Evolutionary conservation across 2,329 filamentous ascomycete species (phyloP).

Genomic region (Sporothrix globosa): DNA sequence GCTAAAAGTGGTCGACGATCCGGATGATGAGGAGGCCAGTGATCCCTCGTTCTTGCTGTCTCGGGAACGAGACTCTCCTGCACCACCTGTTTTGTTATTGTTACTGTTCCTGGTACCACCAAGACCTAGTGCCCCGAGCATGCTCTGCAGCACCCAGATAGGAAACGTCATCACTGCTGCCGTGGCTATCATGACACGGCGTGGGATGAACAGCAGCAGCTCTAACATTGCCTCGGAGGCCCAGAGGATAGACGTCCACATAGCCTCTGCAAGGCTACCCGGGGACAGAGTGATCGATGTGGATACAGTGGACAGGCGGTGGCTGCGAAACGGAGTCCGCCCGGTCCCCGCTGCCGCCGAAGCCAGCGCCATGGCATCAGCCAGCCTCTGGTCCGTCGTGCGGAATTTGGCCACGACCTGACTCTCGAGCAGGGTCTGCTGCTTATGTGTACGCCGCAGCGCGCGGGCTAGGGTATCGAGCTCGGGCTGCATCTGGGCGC

Average conservation of each 20-base stretch:
- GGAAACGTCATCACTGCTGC: slow-evolving; percentile 17
- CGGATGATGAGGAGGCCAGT: background rate
- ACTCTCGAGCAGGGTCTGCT: slow-evolving; percentile 71
- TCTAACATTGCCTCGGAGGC: background rate
- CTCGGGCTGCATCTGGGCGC: slow-evolving; percentile 72
- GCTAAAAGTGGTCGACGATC: background rate
- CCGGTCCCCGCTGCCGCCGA: slow-evolving; percentile 67
- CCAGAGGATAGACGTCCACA: slow-evolving; percentile 38
- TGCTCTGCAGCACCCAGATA: background rate
- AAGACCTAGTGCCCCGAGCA: background rate
- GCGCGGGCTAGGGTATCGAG: slow-evolving; percentile 87
- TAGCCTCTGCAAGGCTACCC: slow-evolving; percentile 42
- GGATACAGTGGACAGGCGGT: slow-evolving; percentile 41
- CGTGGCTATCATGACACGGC: slow-evolving; percentile 16
- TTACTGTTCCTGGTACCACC: background rate
- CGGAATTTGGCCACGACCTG: slow-evolving; percentile 77
- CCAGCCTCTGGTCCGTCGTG: slow-evolving; percentile 69
- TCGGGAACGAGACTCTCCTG: background rate
- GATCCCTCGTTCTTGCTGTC: background rate
- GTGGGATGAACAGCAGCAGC: slow-evolving; percentile 32
- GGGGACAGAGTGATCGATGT: slow-evolving; percentile 37
- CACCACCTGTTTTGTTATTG: background rate
- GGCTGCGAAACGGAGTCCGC: slow-evolving; percentile 41
- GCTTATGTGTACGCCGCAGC: slow-evolving; percentile 89
- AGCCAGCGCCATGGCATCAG: slow-evolving; percentile 79